phyloP scores from a whole-genome alignment of 345 rosid genomes.

The Eucalyptus marginata region DNA sequence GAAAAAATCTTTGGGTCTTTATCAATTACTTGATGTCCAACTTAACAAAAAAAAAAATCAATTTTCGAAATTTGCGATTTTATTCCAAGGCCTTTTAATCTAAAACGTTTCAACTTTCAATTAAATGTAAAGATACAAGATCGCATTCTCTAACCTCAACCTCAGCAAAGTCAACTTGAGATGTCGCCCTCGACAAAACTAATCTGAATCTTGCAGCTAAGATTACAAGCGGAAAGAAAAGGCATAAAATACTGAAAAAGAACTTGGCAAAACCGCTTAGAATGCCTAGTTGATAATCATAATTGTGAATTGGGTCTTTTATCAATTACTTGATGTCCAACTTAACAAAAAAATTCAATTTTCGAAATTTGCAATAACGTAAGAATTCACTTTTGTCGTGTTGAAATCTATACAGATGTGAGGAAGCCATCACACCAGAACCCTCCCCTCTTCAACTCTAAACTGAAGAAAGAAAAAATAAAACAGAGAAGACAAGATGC shows the following conservation, averaged over 20 bases:
- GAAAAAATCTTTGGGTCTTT: too few relatives aligned
- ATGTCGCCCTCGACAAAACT: neutral
- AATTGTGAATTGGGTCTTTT: too few relatives aligned
- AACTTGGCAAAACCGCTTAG: neutral
- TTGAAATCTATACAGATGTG: neutral
- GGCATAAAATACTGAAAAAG: neutral
- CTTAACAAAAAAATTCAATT: too few relatives aligned
- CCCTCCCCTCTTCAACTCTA: neutral
- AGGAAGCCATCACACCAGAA: neutral
- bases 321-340: too few relatives aligned
- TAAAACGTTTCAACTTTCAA: rapidly evolving
- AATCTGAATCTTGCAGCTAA: neutral
- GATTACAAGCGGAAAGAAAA: neutral
- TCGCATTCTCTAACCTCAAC: neutral
- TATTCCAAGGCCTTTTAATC: neutral
- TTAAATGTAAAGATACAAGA: neutral
- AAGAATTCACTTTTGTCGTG: neutral
- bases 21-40: too few relatives aligned
- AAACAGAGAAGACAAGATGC: neutral
- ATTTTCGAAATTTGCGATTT: too few relatives aligned
- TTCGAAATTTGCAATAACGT: too few relatives aligned
- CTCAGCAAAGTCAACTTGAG: neutral
- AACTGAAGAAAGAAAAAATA: too few relatives aligned
- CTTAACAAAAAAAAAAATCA: too few relatives aligned
- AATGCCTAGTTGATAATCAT: neutral